Evolutionary conservation across 2,329 filamentous ascomycete species (phyloP).

Genomic region (Mycosphaerella sp.): DNA sequence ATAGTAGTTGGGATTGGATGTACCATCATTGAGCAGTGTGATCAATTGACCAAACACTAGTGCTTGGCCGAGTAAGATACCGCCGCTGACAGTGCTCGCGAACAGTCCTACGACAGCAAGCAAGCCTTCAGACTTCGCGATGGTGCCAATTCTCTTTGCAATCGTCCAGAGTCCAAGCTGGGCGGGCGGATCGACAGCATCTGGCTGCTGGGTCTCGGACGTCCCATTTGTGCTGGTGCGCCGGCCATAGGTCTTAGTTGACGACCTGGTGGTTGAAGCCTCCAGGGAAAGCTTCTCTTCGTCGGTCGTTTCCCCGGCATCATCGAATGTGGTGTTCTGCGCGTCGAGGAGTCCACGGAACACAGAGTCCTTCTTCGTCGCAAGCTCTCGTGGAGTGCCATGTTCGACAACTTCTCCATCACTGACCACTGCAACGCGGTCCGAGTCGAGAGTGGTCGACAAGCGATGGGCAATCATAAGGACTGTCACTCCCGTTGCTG

Average conservation of each 20-base stretch:
- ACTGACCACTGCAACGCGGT: slow-evolving; percentile 72
- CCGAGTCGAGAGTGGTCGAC: slow-evolving; percentile 70
- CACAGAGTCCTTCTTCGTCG: slow-evolving; percentile 32
- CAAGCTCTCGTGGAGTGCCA: slow-evolving; percentile 55
- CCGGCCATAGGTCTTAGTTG: not conserved
- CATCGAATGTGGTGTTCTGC: slow-evolving; percentile 21
- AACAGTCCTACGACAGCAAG: slow-evolving; percentile 40
- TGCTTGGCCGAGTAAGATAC: slow-evolving; percentile 54
- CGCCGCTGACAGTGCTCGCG: slow-evolving; percentile 43
- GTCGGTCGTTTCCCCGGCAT: not conserved
- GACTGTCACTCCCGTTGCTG: slow-evolving; percentile 53
- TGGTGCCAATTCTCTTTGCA: slow-evolving; percentile 12
- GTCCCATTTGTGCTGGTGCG: not conserved
- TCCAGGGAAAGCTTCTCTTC: slow-evolving; percentile 2
- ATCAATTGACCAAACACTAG: slow-evolving; percentile 52
- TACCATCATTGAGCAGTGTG: slow-evolving; percentile 42
- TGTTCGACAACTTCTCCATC: slow-evolving; percentile 58
- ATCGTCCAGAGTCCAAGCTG: slow-evolving; percentile 16
- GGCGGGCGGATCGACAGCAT: not conserved
- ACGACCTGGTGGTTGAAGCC: slow-evolving; percentile 6
- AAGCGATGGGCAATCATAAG: slow-evolving; percentile 68
- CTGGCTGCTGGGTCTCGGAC: too few species aligned
- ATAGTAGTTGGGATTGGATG: slow-evolving; percentile 20
- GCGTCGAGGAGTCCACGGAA: slow-evolving; percentile 29
- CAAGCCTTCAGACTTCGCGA: slow-evolving; percentile 34